Conservation (phyloP, 495 filamentous ascomycete genomes). For the Xanthoparmelia taractica region DNA sequence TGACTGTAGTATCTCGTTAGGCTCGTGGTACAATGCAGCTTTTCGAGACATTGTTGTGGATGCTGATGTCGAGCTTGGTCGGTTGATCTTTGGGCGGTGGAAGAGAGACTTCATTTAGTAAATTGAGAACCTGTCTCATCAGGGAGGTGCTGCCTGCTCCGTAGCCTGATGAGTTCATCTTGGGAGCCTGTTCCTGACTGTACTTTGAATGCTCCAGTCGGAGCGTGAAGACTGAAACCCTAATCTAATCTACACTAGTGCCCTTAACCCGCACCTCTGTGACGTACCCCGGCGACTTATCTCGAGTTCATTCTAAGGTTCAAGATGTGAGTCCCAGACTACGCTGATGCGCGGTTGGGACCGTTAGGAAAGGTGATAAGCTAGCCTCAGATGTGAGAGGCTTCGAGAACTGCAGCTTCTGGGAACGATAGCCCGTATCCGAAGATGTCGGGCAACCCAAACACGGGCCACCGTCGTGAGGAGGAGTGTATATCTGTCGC, state of each 20-base stretch:
- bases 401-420: neutral
- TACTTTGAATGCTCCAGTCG: neutral
- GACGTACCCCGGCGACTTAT: neutral
- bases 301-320: too few species aligned
- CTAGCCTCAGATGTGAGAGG: neutral
- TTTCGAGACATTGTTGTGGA: neutral
- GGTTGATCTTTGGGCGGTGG: conserved; percentile 1
- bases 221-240: neutral
- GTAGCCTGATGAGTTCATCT: neutral
- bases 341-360: neutral
- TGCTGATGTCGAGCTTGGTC: neutral
- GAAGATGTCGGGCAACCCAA: neutral
- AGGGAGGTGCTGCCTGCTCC: neutral
- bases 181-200: neutral
- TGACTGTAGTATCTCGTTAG: neutral
- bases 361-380: neutral
- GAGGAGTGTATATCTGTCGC: conserved; percentile 18
- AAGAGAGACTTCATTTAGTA: conserved; percentile 11
- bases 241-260: neutral
- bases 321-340: neutral
- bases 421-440: neutral
- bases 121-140: rapidly evolving
- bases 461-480: neutral
- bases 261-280: too few species aligned
- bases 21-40: neutral